Percentiles rank a stretch among this genome's conserved stretches.
These are phyloP conservation scores for Lichtheimia ornata DNA, from an alignment of 371 early-diverging fungal genomes.

Conservation along the genomic window DNA sequence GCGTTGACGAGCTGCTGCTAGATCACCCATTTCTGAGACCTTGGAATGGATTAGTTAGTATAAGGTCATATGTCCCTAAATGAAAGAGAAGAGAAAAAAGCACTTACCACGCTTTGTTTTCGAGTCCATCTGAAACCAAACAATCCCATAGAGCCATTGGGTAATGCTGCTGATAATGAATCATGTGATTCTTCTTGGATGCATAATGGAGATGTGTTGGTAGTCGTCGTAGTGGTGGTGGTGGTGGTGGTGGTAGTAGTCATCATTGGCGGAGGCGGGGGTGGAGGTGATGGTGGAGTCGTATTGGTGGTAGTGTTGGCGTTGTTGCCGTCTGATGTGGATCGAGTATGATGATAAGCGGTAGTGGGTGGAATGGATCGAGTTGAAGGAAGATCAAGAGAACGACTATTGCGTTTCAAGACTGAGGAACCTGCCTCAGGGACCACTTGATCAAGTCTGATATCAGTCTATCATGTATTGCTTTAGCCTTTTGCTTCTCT, in stretches of 20 bases:
- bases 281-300: not conserved
- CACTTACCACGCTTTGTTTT: conserved; percentile 18
- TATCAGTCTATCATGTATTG: not conserved
- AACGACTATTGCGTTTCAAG: conserved; percentile 36
- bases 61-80: not conserved
- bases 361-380: conserved; percentile 5
- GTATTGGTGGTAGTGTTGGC: not conserved
- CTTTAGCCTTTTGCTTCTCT: conserved; percentile 1
- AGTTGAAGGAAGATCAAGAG: conserved; percentile 28
- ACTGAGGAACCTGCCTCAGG: conserved; percentile 6
- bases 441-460: not conserved
- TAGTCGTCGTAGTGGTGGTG: not conserved
- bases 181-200: conserved; percentile 5
- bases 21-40: not conserved
- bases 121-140: conserved; percentile 13
- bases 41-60: not conserved
- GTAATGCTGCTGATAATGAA: conserved; percentile 24
- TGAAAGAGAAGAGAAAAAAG: not conserved
- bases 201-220: not conserved
- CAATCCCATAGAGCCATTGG: conserved; percentile 10
- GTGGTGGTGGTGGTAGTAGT: not conserved
- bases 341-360: conserved; percentile 23
- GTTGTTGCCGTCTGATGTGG: conserved; percentile 22
- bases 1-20: conserved; percentile 5
- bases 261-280: not conserved